Evolutionary conservation across 2,329 filamentous ascomycete species (phyloP).

Genomic region (Aspergillus persii): DNA sequence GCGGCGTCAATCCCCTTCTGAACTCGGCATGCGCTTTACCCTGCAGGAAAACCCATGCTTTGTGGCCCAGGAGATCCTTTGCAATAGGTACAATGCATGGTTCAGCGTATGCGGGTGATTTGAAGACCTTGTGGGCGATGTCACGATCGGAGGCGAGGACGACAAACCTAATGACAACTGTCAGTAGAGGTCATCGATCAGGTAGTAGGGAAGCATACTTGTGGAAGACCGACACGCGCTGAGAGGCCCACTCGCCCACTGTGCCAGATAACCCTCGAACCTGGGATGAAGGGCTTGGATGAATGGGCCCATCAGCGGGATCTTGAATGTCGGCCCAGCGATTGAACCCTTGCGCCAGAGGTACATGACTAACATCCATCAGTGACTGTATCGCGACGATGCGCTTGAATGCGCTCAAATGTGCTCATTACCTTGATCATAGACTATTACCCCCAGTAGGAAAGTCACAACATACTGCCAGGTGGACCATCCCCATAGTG

Average conservation of each 20-base stretch:
- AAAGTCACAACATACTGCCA: constrained; percentile 49
- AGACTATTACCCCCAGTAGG: constrained; percentile 65
- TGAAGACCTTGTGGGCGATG: constrained; percentile 87
- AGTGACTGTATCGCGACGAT: not conserved
- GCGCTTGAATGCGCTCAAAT: not conserved
- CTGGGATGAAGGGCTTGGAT: constrained; percentile 80
- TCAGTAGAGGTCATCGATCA: too few relatives aligned
- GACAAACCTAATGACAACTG: constrained; percentile 64
- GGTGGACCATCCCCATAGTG: constrained; percentile 40
- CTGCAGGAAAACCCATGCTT: constrained; percentile 91
- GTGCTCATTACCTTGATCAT: constrained; percentile 70
- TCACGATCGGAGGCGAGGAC: constrained; percentile 88
- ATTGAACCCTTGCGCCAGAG: constrained; percentile 68
- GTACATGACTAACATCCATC: constrained; percentile 58
- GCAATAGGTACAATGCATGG: constrained; percentile 87
- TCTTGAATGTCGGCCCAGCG: constrained; percentile 67
- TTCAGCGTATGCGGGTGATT: constrained; percentile 79
- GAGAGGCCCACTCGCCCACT: constrained; percentile 83
- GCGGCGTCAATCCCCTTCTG: constrained; percentile 81
- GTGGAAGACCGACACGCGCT: constrained; percentile 93
- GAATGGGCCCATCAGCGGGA: constrained; percentile 81
- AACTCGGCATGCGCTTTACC: constrained; percentile 87
- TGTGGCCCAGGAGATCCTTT: constrained; percentile 77
- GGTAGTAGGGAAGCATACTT: constrained; percentile 59
- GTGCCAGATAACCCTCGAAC: constrained; percentile 77